phyloP scores from a whole-genome alignment of 768 basidiomycete genomes.

The Psilocybe tampanensis region DNA sequence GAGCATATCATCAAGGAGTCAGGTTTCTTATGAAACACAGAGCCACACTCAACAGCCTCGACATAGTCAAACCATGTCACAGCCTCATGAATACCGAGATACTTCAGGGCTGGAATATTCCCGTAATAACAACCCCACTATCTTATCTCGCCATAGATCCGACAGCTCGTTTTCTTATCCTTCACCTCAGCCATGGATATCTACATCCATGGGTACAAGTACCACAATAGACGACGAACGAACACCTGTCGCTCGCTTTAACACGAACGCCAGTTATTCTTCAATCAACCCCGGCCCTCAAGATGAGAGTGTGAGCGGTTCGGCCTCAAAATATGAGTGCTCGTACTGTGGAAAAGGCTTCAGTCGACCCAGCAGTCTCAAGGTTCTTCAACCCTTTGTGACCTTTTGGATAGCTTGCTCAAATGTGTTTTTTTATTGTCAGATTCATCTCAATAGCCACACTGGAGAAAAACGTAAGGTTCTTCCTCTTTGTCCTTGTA shows the following conservation, averaged over 20 bases:
- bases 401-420: not conserved
- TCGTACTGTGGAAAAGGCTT: constrained; percentile 80
- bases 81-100: constrained; percentile 6
- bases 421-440: constrained; percentile 1
- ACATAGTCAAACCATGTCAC: constrained; percentile 6
- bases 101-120: not conserved
- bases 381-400: constrained; percentile 40
- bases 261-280: not conserved
- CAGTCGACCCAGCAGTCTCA: constrained; percentile 81
- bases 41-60: not conserved
- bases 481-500: constrained; percentile 13
- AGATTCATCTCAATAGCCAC: constrained; percentile 87
- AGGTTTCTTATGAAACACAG: not conserved
- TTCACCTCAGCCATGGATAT: constrained; percentile 23
- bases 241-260: constrained; percentile 32
- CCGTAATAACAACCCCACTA: not conserved
- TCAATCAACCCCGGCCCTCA: constrained; percentile 3
- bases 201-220: constrained; percentile 24
- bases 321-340: constrained; percentile 69
- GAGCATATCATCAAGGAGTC: not conserved
- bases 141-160: constrained; percentile 14
- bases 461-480: constrained; percentile 83
- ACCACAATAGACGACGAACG: constrained; percentile 32
- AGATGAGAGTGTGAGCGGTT: constrained; percentile 15
- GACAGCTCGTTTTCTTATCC: constrained; percentile 9